Percentiles rank a stretch among this genome's conserved stretches.
phyloP scores from a whole-genome alignment of 352 stramenopile species.

The Phytophthora meadii region DNA sequence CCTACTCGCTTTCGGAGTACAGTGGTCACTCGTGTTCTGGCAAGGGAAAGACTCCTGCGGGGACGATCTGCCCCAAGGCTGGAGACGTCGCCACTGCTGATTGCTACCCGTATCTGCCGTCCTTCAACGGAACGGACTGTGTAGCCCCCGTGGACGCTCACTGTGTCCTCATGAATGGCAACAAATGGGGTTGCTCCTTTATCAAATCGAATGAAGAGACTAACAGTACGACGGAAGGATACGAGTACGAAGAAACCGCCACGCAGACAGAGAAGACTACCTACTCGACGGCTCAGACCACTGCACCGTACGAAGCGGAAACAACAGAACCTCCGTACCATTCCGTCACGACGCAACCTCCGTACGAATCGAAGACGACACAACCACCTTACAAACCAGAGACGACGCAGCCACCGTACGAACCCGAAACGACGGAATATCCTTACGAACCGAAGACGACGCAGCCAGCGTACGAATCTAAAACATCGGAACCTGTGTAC shows the following conservation, averaged over 20 bases:
- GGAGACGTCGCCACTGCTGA: constrained; percentile 28
- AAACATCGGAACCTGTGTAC: no score
- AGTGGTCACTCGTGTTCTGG: constrained; percentile 27
- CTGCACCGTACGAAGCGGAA: no score
- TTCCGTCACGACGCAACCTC: no score
- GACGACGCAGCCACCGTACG: no score
- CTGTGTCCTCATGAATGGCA: constrained; percentile 9
- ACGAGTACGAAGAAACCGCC: background rate
- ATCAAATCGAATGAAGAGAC: background rate
- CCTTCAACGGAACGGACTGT: constrained; percentile 22
- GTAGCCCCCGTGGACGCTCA: constrained; percentile 27
- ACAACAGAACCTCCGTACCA: no score
- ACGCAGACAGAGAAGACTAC: background rate
- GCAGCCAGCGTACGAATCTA: no score
- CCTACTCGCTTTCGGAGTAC: constrained; percentile 23
- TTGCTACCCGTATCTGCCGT: constrained; percentile 24
- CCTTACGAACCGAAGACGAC: no score
- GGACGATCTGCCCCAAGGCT: constrained; percentile 20
- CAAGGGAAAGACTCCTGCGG: constrained; percentile 5
- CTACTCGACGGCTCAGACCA: background rate
- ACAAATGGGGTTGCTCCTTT: constrained; percentile 27
- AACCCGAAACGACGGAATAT: no score
- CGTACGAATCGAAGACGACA: no score
- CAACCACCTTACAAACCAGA: no score
- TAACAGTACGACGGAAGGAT: no score